These are phyloP conservation scores for Asterophora lycoperdoides DNA, from an alignment of 768 basidiomycete species.

Conservation along the genomic window DNA sequence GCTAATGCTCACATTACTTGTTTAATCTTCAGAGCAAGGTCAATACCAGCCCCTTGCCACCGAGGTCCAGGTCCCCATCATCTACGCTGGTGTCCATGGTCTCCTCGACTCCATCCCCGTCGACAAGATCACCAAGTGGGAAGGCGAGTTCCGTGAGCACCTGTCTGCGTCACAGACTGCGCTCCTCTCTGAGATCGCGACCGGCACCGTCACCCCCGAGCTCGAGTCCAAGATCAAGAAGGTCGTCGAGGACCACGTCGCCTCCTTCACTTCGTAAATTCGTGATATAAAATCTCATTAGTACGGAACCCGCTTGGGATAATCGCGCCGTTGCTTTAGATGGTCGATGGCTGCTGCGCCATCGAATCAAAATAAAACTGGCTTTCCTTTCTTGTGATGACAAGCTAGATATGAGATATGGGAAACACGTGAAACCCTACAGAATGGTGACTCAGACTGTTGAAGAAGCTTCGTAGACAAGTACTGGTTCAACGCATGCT, in stretches of 20 bases:
- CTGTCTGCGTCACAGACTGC: constrained; percentile 66
- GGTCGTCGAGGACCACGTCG: constrained; percentile 85
- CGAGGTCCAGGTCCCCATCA: constrained; percentile 97
- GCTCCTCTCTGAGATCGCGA: constrained; percentile 81
- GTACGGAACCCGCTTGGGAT: too few relatives aligned
- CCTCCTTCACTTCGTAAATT: constrained; percentile 59
- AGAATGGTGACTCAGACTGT: too few relatives aligned
- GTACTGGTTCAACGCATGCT: too few relatives aligned
- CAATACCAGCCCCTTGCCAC: constrained; percentile 95
- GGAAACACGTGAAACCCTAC: too few relatives aligned
- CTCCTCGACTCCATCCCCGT: constrained; percentile 95
- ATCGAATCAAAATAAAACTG: constrained; percentile 17
- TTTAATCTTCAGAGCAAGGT: constrained; percentile 81
- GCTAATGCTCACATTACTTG: too few relatives aligned
- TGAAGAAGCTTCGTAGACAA: too few relatives aligned
- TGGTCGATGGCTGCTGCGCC: constrained; percentile 13
- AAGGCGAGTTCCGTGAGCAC: constrained; percentile 87
- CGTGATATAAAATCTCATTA: constrained; percentile 25
- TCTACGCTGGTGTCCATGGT: constrained; percentile 99
- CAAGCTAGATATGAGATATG: too few relatives aligned
- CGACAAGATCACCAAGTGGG: constrained; percentile 91
- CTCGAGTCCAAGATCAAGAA: constrained; percentile 94
- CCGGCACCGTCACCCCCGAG: constrained; percentile 82
- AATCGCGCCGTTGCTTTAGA: constrained; percentile 13
- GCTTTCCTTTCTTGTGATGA: background rate